Base-by-base conservation (phyloP, 2,329 filamentous ascomycete genomes). In the Onygena corvina region DNA sequence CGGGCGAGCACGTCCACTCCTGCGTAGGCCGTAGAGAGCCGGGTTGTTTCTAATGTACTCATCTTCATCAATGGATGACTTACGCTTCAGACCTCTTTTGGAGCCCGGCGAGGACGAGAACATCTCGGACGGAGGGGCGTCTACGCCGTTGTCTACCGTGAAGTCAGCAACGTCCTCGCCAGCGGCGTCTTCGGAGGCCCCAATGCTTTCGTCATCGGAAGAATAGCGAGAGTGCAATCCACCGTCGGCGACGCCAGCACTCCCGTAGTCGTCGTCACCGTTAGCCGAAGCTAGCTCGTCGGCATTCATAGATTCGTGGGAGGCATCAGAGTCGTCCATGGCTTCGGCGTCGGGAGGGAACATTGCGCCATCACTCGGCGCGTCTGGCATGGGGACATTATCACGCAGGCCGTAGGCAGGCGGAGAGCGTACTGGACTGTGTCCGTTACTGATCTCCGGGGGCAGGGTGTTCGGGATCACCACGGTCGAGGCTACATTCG, bases 11-110 rank as follows among this genome's bases (percentile, higher is more conserved):
- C 80, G 77, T 63, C 76, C 89, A 72, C 92, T 98, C 71, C 92
- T 80, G 59, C 92, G 81, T 57, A 98, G 75, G 44, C 92, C 92
- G 71, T 96, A 98, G 6, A 98, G 74, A 68, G 94, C 88, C 38
- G 92, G 92, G 61, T 98, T 94, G 61, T 86, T 84, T 60, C 83
- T 77, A 59, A 96, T 94, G 62, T 81, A 89, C 42, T 88, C 82
- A 52, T 92, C 83, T 59, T 92, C 85, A 47, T 83, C 80, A 31
- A 77, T 74, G 65, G 56, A 74, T 67, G 69, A 86, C 84, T 68
- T 80, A 56, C 88, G 83, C 74, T 94, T 94, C 53, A 75, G 68
- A 46, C 76, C 77, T 61, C 80, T 76, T 54, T 75, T 76, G 36
- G 83, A 85, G 59, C 82, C 81, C 59, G 80, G 76, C 9, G 42